These are phyloP conservation scores for Rhodomyrtus psidioides DNA, from an alignment of 441 rosid genomes.

Conservation along the genomic window DNA sequence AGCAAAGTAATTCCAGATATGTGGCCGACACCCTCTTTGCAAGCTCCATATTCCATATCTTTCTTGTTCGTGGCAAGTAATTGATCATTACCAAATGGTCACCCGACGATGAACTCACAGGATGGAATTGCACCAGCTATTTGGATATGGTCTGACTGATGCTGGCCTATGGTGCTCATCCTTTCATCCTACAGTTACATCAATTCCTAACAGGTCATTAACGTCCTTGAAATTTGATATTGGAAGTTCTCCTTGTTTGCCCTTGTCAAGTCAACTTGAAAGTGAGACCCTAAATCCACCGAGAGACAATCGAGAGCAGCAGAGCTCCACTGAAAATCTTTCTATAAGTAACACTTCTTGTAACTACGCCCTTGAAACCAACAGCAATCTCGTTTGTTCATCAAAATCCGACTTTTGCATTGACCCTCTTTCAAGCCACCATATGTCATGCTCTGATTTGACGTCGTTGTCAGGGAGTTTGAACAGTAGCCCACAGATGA, in stretches of 20 bases:
- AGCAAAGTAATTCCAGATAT: not conserved
- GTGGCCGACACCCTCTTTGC: not conserved
- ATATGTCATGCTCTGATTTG: not conserved
- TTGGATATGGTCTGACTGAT: not conserved
- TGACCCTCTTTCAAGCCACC: not conserved
- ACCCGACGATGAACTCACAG: not conserved
- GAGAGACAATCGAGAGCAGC: not conserved
- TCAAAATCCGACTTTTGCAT: not conserved
- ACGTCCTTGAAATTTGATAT: not conserved
- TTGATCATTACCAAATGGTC: not conserved
- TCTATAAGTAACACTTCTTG: not conserved
- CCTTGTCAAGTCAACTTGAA: not conserved
- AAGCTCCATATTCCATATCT: not conserved
- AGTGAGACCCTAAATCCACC: not conserved
- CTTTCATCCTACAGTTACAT: not conserved
- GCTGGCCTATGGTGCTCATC: not conserved
- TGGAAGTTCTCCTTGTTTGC: not conserved
- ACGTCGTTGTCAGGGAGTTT: not conserved
- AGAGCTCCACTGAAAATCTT: not conserved
- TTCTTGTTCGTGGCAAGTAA: not conserved
- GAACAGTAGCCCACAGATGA: not conserved
- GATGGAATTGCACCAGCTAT: not conserved
- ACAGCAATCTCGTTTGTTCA: not conserved
- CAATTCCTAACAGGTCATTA: not conserved
- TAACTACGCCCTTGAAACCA: not conserved